Conservation (phyloP, 345 rosid species). For the Ricinus communis region DNA sequence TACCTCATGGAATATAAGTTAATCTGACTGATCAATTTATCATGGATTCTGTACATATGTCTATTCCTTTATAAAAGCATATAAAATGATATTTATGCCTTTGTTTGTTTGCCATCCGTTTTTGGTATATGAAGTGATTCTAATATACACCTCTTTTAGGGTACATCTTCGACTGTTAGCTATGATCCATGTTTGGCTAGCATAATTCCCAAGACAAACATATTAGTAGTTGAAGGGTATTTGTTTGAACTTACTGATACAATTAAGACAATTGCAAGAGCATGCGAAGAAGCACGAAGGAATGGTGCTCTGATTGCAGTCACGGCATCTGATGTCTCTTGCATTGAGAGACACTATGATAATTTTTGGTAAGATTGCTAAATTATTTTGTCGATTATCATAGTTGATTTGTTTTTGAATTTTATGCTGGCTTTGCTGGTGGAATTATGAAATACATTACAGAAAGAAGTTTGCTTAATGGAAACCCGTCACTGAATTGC, state of each 20-base stretch:
- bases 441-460: background rate
- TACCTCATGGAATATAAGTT: background rate
- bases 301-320: slow-evolving; percentile 82
- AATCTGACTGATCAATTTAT: background rate
- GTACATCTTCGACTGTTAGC: slow-evolving; percentile 75
- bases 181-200: slow-evolving; percentile 76
- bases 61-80: slow-evolving; percentile 1
- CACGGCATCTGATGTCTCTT: slow-evolving; percentile 90
- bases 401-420: background rate
- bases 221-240: slow-evolving; percentile 90
- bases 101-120: background rate
- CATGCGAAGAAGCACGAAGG: slow-evolving; percentile 82
- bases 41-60: too few relatives aligned
- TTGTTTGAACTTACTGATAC: slow-evolving; percentile 92
- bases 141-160: slow-evolving; percentile 42
- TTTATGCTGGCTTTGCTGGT: background rate
- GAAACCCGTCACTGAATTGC: background rate
- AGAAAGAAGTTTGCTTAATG: background rate
- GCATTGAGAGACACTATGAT: slow-evolving; percentile 90
- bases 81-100: background rate
- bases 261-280: slow-evolving; percentile 69
- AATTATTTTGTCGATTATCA: background rate
- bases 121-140: slow-evolving; percentile 6
- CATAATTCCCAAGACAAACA: slow-evolving; percentile 65
- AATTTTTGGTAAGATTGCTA: slow-evolving; percentile 70